phyloP scores from a whole-genome alignment of 495 filamentous ascomycete genomes.

The Antarctomyces pellizariae region DNA sequence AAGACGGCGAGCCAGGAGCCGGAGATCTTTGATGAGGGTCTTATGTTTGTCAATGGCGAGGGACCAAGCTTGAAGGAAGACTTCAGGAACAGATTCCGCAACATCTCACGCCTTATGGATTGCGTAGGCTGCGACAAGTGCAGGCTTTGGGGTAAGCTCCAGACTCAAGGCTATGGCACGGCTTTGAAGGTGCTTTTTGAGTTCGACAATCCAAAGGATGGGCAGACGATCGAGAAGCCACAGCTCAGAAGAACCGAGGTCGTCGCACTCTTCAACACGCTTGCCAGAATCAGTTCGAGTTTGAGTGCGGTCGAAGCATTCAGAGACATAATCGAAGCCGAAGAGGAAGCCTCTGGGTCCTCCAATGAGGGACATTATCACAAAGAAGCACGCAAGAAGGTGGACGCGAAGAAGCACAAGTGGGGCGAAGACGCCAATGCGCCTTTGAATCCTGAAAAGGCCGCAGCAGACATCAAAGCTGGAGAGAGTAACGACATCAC shows the following conservation, averaged over 20 bases:
- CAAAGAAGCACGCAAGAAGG: conserved; percentile 9
- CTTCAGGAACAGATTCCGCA: conserved; percentile 91
- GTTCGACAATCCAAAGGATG: conserved; percentile 68
- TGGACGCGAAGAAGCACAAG: conserved; percentile 11
- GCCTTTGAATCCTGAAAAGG: conserved; percentile 20
- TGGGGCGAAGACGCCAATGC: conserved; percentile 17
- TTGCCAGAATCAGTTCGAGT: conserved; percentile 62
- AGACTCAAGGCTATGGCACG: conserved; percentile 84
- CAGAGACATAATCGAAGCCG: conserved; percentile 37
- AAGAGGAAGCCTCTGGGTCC: conserved; percentile 23
- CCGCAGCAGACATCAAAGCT: conserved; percentile 16
- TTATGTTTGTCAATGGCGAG: conserved; percentile 72
- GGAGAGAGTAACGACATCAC: conserved; percentile 1
- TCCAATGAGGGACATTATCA: conserved; percentile 14
- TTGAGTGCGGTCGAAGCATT: conserved; percentile 55
- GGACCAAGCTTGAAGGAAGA: conserved; percentile 71
- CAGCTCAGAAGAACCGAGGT: conserved; percentile 69
- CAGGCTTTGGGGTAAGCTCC: conserved; percentile 93
- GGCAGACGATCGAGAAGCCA: conserved; percentile 43
- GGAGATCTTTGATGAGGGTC: conserved; percentile 73
- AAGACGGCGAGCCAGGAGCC: conserved; percentile 38
- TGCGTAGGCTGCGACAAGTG: conserved; percentile 98
- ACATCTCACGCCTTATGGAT: conserved; percentile 91
- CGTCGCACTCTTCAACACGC: conserved; percentile 83
- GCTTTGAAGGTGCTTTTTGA: conserved; percentile 92